Conservation (phyloP, 129 eudicot species). For the Arctium minus region DNA sequence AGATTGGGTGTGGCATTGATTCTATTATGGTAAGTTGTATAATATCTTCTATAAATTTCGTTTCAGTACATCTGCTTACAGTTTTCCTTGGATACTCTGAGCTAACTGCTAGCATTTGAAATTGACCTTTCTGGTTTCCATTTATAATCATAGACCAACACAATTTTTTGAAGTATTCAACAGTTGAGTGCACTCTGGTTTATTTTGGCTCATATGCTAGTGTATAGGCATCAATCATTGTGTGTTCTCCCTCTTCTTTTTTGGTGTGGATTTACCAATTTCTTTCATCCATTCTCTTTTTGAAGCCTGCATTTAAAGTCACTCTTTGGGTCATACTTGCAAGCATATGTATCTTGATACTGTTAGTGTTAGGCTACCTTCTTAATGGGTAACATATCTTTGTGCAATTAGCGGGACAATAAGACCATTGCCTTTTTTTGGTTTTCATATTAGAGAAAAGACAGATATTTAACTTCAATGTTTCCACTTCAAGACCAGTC, state of each 20-base stretch:
- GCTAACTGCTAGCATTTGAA: neutral
- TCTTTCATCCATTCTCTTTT: too few relatives aligned
- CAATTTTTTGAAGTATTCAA: neutral
- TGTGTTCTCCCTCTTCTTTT: neutral
- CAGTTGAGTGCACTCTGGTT: constrained; percentile 4
- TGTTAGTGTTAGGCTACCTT: too few relatives aligned
- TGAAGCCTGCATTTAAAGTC: too few relatives aligned
- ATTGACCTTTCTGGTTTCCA: neutral
- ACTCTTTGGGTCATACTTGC: too few relatives aligned
- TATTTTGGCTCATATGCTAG: neutral
- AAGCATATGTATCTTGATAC: too few relatives aligned
- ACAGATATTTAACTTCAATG: too few relatives aligned
- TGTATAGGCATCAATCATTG: neutral
- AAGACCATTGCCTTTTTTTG: too few relatives aligned
- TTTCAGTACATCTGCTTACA: neutral
- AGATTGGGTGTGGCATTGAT: constrained; percentile 86
- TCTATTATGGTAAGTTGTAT: constrained; percentile 69
- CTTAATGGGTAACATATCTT: too few relatives aligned
- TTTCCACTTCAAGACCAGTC: too few relatives aligned
- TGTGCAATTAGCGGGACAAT: too few relatives aligned
- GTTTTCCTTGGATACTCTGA: neutral
- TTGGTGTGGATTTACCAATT: too few relatives aligned
- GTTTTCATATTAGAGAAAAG: too few relatives aligned
- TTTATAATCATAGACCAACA: neutral
- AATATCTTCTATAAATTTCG: neutral